Evolutionary conservation across 805 yeast species (phyloP), one percentile per base, ranked within the genome.

Genomic region (Ogataea degrootiae): DNA sequence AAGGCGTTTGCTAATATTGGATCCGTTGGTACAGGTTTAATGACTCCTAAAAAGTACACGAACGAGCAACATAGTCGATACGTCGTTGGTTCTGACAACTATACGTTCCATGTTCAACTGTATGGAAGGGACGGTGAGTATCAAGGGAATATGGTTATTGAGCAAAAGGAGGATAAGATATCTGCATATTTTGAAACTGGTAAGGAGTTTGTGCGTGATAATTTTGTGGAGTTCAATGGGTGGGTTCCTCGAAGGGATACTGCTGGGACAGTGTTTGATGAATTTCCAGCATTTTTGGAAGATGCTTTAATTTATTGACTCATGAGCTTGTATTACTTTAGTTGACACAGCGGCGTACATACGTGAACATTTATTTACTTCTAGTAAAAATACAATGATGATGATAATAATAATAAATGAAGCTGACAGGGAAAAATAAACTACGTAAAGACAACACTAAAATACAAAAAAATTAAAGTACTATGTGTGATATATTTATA

Each of bases 51-150:
- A 17, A 31, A 17, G 12, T 35, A 41, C 19, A 15, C 12, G 6
- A 21, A n/a, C 6, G 16, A 5, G 8, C 33, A 21, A 23, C 19
- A 11, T 35, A 40, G n/a, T 11, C 22, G 22, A 15, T 23, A 9
- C n/a, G 43, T 52, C 11, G 26, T 39, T 8, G n/a, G 15, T 15
- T 14, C 23, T 7, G 60, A 56, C 39, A 6, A 29, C 4, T 55
- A 41, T 38, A 43, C 42, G 22, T 50, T 45, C 22, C 26, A 34
- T 7, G 38, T 47, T n/a, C 45, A 51, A 6, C 26, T 56, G 8
- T 55, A 55, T 42, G 55, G 56, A 9, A 35, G 29, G n/a, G 54
- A 49, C 31, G 55, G 55, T 3, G 26, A 37, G 17, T 45, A 43
- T 17, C 21, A 53, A 6, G 52, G 46, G 29, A 41, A 45, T 36